Conservation (phyloP, 2,329 filamentous ascomycete genomes). For the Juglanconis juglandina region DNA sequence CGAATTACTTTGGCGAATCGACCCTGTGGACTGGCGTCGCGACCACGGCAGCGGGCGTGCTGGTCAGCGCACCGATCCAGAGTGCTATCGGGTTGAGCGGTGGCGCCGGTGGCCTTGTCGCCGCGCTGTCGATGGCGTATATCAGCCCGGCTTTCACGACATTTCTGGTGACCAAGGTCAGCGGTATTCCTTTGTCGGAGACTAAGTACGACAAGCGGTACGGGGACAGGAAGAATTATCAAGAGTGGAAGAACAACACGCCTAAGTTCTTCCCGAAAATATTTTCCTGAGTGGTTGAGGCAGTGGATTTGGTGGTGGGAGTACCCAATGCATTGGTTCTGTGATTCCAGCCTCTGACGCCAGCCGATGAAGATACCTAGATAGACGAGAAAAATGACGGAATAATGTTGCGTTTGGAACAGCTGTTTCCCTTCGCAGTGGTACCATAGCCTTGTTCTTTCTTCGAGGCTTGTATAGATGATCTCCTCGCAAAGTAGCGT, state of each 20-base stretch:
- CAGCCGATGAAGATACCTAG: not conserved
- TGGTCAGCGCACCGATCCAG: slow-evolving; percentile 53
- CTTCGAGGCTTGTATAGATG: slow-evolving; percentile 1
- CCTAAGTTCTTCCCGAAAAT: slow-evolving; percentile 63
- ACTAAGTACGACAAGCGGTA: slow-evolving; percentile 65
- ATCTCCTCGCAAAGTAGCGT: slow-evolving; percentile 2
- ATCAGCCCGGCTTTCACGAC: slow-evolving; percentile 63
- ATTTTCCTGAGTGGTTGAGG: slow-evolving; percentile 26
- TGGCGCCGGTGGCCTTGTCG: slow-evolving; percentile 27
- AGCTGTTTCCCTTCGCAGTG: not conserved
- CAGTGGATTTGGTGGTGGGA: not conserved
- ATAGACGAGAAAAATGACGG: slow-evolving; percentile 1
- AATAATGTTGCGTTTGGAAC: not conserved
- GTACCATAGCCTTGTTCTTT: not conserved
- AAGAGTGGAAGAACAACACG: slow-evolving; percentile 65
- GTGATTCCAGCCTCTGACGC: not conserved
- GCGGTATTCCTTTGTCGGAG: slow-evolving; percentile 64
- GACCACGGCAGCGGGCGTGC: slow-evolving; percentile 52
- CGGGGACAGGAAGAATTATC: slow-evolving; percentile 62
- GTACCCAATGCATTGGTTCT: not conserved
- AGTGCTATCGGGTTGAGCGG: slow-evolving; percentile 54
- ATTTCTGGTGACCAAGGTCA: slow-evolving; percentile 61
- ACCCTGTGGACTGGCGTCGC: slow-evolving; percentile 68
- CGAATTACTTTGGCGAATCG: slow-evolving; percentile 71
- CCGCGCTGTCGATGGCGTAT: slow-evolving; percentile 43